phyloP scores from a whole-genome alignment of 2,329 filamentous ascomycete genomes.

The Calycina herbarum region DNA sequence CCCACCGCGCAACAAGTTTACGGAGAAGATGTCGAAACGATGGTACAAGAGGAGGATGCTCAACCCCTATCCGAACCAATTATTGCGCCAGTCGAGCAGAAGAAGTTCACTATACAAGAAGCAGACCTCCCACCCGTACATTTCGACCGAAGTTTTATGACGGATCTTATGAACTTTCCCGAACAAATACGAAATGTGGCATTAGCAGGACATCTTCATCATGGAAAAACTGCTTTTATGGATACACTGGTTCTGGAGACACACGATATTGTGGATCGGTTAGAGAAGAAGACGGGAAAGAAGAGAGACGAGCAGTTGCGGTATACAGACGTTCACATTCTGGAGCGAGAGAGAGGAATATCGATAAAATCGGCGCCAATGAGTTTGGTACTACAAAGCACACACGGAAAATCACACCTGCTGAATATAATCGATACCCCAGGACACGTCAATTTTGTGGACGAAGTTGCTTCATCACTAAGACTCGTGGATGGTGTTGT shows the following conservation, averaged over 20 bases:
- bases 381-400: constrained; percentile 85
- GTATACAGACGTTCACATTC: constrained; percentile 88
- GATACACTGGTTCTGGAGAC: constrained; percentile 97
- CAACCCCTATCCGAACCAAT: constrained; percentile 92
- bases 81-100: constrained; percentile 86
- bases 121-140: constrained; percentile 84
- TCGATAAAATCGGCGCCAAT: constrained; percentile 94
- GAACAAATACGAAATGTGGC: constrained; percentile 93
- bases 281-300: constrained; percentile 79
- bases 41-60: constrained; percentile 96
- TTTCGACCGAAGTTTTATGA: constrained; percentile 89
- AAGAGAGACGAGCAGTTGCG: constrained; percentile 85
- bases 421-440: constrained; percentile 95
- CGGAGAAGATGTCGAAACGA: constrained; percentile 87
- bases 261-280: constrained; percentile 76
- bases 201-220: constrained; percentile 88
- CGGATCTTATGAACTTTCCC: constrained; percentile 93
- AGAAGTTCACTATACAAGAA: constrained; percentile 95
- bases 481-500: constrained; percentile 90
- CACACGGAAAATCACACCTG: constrained; percentile 90
- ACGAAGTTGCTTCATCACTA: constrained; percentile 88
- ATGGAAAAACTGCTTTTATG: constrained; percentile 97
- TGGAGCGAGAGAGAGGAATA: constrained; percentile 85
- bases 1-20: constrained; percentile 97
- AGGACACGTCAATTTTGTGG: constrained; percentile 97